Evolutionary conservation across 2,329 filamentous ascomycete genomes (phyloP), one percentile per base, ranked within the genome.

Genomic region (Penicillium sumatraense): DNA sequence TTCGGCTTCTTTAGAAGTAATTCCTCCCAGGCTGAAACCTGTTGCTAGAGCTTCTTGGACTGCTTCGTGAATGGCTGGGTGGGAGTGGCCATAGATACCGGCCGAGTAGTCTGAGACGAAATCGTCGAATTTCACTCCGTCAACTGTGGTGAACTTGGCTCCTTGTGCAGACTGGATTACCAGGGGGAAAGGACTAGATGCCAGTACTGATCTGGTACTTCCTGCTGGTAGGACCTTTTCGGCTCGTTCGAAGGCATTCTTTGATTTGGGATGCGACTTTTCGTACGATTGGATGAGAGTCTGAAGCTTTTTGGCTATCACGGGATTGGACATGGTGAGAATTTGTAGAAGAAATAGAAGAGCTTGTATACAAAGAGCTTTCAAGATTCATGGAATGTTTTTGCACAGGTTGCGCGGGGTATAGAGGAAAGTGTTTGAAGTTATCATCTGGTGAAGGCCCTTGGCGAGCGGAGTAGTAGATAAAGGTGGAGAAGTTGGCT

Each of bases 1-100:
- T 14, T 75, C 61, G 8, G 75, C 72, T 68, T 89, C 86, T 46
- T 81, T 75, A 10, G 67, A 59, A 29, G 79, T 83, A 1, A 81
- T 80, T 0, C 76, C 80, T 5, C 86, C 83, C 14, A 85, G 75
- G 55, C 79, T 85, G 59, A 86, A 69, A 3, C 86, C 85, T 2
- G 41, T 52, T 5, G 29, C 11, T 18, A 54, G 23, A 6, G 47
- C 52, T 72, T 68, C 3, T 9, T 31, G 3, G 21, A 89, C 73
- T 0, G 85, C 78, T 0, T 72, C 62, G 3, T 77, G 67, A 51
- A 90, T 83, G 2, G 74, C 61, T 0, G 82, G 80, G 50, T 88
- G 78, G 1, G 83, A 86, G 71, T 90, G 87, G 0, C 87, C 87
- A 64, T 84, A 89, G 11, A 90, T 76, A 2, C 83, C 86, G 1